Evolutionary conservation across 2,329 filamentous ascomycete genomes (phyloP).

Genomic region (Alternaria triticina): DNA sequence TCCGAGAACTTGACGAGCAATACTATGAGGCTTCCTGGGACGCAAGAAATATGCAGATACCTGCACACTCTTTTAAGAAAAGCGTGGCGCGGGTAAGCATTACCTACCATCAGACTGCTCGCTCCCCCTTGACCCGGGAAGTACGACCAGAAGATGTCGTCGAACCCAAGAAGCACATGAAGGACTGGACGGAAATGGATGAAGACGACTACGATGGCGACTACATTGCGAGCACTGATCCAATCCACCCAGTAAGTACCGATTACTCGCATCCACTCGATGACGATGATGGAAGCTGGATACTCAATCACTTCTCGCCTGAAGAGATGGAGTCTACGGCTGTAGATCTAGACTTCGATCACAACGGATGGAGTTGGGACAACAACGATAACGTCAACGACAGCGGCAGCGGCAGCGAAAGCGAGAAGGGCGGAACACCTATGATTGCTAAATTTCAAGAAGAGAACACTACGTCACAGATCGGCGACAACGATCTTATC

Average conservation of each 20-base stretch:
- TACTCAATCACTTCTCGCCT: conserved; percentile 1
- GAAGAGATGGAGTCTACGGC: conserved; percentile 6
- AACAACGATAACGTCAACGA: not conserved
- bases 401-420: not conserved
- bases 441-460: not conserved
- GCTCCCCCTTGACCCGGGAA: conserved; percentile 24
- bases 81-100: conserved; percentile 9
- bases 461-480: not conserved
- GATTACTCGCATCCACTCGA: conserved; percentile 21
- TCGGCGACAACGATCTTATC: not conserved
- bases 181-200: conserved; percentile 6
- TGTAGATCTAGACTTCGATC: not conserved
- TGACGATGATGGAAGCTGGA: conserved; percentile 17
- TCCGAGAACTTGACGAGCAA: conserved; percentile 17
- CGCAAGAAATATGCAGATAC: not conserved
- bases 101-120: not conserved
- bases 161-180: not conserved
- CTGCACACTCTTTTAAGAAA: conserved; percentile 10
- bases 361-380: conserved; percentile 11
- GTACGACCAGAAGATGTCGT: conserved; percentile 27
- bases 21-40: conserved; percentile 21
- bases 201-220: conserved; percentile 24
- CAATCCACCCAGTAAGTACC: conserved; percentile 28
- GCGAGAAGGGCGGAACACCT: not conserved
- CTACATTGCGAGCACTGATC: conserved; percentile 28